Conservation (phyloP, 1,139 yeast species). For the Casaregolazyma suthepensis region DNA sequence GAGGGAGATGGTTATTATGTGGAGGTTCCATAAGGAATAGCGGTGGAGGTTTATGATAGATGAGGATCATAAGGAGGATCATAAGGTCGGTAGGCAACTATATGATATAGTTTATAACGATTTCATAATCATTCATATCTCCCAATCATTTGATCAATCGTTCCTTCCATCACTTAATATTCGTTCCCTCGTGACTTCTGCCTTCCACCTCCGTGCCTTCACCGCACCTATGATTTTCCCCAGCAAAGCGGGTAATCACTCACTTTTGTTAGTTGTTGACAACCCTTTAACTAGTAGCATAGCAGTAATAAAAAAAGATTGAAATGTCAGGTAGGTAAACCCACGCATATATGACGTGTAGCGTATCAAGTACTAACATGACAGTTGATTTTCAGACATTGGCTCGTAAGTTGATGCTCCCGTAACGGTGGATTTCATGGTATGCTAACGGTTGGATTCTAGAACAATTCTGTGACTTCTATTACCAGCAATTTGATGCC, state of each 20-base stretch:
- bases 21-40: neutral
- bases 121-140: neutral
- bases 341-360: neutral
- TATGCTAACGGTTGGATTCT: conserved; percentile 6
- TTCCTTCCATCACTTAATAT: too few relatives aligned
- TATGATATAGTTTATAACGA: too few relatives aligned
- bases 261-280: neutral
- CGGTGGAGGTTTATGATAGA: too few relatives aligned
- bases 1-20: neutral
- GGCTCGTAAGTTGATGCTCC: conserved; percentile 28
- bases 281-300: neutral
- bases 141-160: too few relatives aligned
- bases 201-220: too few relatives aligned
- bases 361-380: conserved; percentile 9
- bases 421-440: neutral
- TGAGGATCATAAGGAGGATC: too few relatives aligned
- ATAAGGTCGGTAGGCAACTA: too few relatives aligned
- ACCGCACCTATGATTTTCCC: neutral
- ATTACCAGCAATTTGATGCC: conserved; percentile 90
- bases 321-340: conserved; percentile 17
- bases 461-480: conserved; percentile 84
- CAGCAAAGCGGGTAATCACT: neutral
- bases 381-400: conserved; percentile 30
- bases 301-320: neutral
- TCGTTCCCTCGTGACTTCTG: too few relatives aligned